phyloP scores from a whole-genome alignment of 1,284 basidiomycete species.

The Austroboletus rostrupii region DNA sequence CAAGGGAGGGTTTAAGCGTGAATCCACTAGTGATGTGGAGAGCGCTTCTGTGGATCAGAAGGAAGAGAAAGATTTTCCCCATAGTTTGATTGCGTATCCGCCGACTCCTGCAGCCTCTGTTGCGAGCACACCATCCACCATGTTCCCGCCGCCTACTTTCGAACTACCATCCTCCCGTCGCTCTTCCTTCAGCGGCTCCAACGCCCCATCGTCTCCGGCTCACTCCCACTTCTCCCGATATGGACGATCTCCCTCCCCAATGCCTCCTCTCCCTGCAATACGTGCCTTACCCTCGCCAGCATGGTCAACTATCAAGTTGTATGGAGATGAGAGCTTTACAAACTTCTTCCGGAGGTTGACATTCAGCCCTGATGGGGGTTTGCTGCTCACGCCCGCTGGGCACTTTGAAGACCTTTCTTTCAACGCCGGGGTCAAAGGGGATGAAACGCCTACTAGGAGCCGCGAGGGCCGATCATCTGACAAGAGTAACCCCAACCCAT shows the following conservation, averaged over 20 bases:
- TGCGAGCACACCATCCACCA: conserved; percentile 55
- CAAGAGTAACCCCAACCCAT: conserved; percentile 24
- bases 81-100: conserved; percentile 34
- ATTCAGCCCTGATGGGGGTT: conserved; percentile 92
- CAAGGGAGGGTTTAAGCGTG: conserved; percentile 52
- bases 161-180: conserved; percentile 71
- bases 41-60: conserved; percentile 53
- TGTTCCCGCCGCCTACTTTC: conserved; percentile 72
- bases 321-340: conserved; percentile 93
- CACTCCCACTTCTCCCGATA: conserved; percentile 48
- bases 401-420: conserved; percentile 90
- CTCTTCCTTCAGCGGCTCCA: conserved; percentile 84
- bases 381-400: conserved; percentile 93
- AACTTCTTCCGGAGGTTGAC: conserved; percentile 94
- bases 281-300: conserved; percentile 53
- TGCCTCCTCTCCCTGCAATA: conserved; percentile 86
- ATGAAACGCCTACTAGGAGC: conserved; percentile 49
- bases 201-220: conserved; percentile 70
- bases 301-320: conserved; percentile 65
- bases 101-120: conserved; percentile 64
- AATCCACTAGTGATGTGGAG: conserved; percentile 76
- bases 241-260: conserved; percentile 85
- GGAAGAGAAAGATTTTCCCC: conserved; percentile 28
- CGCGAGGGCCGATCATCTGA: conserved; percentile 50
- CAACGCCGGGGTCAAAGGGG: conserved; percentile 27